Base-by-base conservation (phyloP, 2,329 filamentous ascomycete genomes). In the Diaporthe citriasiana region DNA sequence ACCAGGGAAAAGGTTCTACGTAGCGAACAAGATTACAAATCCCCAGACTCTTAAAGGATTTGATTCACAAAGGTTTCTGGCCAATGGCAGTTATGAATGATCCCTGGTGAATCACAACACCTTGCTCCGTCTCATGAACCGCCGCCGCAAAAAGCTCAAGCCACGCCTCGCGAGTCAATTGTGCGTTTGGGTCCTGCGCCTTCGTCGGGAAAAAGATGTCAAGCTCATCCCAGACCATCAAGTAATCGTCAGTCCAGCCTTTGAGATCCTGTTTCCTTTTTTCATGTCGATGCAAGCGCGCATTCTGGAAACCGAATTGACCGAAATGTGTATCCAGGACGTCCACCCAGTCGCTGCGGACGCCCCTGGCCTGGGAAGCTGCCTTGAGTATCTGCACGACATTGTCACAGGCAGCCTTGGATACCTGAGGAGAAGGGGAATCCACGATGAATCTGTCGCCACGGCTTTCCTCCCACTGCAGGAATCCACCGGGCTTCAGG, bases 181-280 rank as follows among this genome's bases (percentile, higher is more conserved):
- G 50, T 30, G 50, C 50, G 30, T 53, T 10, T 27, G 50, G 50
- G 25, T 50, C 45, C 45, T 53, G 25, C 15, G 50, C 3, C 50
- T 15, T 70, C 47, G 38, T 73, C 76, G 47, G 59, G 70, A 27
- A 56, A 25, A 59, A 19, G 35, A 59, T 33, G 10, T 10, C 50
- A 53, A 53, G 50, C 50, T 53, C 50, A 13, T 53, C 50, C 50
- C 50, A 53, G 25, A 53, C 50, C 50, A 53, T 53, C 50, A 53
- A 53, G 50, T 53, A 53, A 30, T 53, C 50, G 8, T 53, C 50
- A 27, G 50, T 53, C 50, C 50, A 53, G 3, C 50, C 25, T 13
- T 53, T 53, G 50, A 30, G 30, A 53, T 53, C 50, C 10, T 30
- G 50, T 10, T 22, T 53, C 17, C 50, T 27, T 4, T 53, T 53